A percentile compares a stretch with the other conserved stretches of the same genome.
Evolutionary conservation across 2,329 filamentous ascomycete species (phyloP).

Genomic region (Neonectria ditissima): DNA sequence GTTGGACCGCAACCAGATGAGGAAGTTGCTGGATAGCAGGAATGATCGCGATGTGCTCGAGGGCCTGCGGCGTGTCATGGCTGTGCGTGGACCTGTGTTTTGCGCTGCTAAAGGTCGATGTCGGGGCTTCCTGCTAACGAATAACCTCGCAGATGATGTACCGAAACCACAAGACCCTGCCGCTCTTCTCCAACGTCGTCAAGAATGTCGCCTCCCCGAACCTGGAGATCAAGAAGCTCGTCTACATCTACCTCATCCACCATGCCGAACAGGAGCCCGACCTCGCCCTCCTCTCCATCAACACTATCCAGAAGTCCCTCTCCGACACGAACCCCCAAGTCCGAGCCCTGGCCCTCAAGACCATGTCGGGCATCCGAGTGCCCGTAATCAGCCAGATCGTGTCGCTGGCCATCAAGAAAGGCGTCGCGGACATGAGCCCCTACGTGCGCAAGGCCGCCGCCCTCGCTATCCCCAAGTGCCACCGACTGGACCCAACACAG

Average conservation of each 20-base stretch:
- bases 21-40: constrained; percentile 93
- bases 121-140: constrained; percentile 16
- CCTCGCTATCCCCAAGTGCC: constrained; percentile 94
- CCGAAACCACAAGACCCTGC: constrained; percentile 84
- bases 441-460: constrained; percentile 93
- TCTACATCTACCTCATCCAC: constrained; percentile 97
- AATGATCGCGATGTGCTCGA: constrained; percentile 94
- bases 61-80: constrained; percentile 87
- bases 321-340: constrained; percentile 93
- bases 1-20: constrained; percentile 85
- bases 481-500: constrained; percentile 87
- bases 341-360: constrained; percentile 89
- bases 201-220: constrained; percentile 97
- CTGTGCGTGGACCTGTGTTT: constrained; percentile 66
- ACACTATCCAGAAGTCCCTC: constrained; percentile 97
- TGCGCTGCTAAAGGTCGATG: neutral
- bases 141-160: constrained; percentile 84
- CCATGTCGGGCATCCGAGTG: constrained; percentile 97
- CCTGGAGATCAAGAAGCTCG: constrained; percentile 95
- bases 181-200: constrained; percentile 97
- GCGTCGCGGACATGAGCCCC: constrained; percentile 92
- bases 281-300: constrained; percentile 94
- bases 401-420: constrained; percentile 93
- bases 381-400: constrained; percentile 99
- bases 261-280: constrained; percentile 97